Conservation (phyloP, 2,329 filamentous ascomycete species). For the Trichoderma sp. region DNA sequence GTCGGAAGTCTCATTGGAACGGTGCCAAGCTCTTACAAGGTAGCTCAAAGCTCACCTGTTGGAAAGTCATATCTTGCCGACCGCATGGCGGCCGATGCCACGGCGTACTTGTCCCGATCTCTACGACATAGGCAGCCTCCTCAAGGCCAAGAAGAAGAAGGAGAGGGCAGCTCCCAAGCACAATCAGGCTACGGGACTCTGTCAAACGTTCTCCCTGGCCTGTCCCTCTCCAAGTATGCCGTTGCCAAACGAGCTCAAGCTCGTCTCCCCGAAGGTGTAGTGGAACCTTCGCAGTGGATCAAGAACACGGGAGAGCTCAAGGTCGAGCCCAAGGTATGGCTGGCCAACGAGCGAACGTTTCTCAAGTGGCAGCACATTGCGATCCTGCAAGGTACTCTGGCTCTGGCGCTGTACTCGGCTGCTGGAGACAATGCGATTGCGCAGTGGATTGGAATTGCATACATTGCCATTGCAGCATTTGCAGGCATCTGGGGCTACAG, state of each 20-base stretch:
- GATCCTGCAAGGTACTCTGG: constrained; percentile 79
- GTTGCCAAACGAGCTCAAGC: constrained; percentile 51
- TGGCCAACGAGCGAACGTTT: constrained; percentile 96
- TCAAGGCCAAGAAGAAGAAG: constrained; percentile 33
- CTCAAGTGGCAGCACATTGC: constrained; percentile 98
- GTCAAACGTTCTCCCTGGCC: constrained; percentile 73
- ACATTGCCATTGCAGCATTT: constrained; percentile 78
- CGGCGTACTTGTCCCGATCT: constrained; percentile 32
- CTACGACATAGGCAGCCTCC: constrained; percentile 28
- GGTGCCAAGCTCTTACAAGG: constrained; percentile 52
- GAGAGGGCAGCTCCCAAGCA: constrained; percentile 36
- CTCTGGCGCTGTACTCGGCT: constrained; percentile 83
- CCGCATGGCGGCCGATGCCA: constrained; percentile 48
- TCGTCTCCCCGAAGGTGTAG: constrained; percentile 80
- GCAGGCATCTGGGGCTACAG: constrained; percentile 83
- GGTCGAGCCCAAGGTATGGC: constrained; percentile 97
- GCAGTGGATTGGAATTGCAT: constrained; percentile 74
- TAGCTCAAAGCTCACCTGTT: constrained; percentile 63
- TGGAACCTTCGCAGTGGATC: constrained; percentile 80
- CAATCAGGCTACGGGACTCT: constrained; percentile 52
- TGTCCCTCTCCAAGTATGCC: constrained; percentile 78
- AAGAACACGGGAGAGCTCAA: constrained; percentile 91
- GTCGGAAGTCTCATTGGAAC: constrained; percentile 82
- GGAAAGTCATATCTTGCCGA: constrained; percentile 63
- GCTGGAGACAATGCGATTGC: constrained; percentile 78